These are phyloP conservation scores for Takakia lepidozioides DNA, from an alignment of 225 moss, liverwort and hornwort species.

Conservation along the genomic window DNA sequence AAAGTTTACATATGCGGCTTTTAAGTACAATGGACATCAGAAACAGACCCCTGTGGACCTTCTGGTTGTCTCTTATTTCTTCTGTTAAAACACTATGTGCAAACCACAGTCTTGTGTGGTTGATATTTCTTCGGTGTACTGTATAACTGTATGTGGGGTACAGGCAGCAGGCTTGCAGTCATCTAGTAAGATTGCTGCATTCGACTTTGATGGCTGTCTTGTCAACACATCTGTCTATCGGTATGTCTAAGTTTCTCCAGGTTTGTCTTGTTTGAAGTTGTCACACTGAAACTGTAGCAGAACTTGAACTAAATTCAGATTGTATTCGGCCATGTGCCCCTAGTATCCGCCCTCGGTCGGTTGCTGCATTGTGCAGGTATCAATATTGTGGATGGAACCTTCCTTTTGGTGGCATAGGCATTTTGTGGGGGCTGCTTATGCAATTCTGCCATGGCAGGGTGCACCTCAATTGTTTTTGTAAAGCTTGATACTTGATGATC, in stretches of 20 bases:
- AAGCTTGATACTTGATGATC: too few relatives aligned
- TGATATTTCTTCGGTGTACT: not conserved
- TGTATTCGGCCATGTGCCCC: too few relatives aligned
- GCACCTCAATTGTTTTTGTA: too few relatives aligned
- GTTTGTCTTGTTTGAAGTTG: not conserved
- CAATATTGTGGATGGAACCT: too few relatives aligned
- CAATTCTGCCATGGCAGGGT: too few relatives aligned
- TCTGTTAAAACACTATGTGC: not conserved
- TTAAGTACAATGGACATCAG: not conserved
- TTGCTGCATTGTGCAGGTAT: too few relatives aligned
- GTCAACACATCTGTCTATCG: slow-evolving; percentile 63
- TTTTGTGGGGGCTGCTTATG: too few relatives aligned
- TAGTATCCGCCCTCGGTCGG: too few relatives aligned
- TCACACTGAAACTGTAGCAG: not conserved
- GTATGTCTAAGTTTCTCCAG: slow-evolving; percentile 16
- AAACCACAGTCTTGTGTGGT: not conserved
- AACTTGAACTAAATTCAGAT: too few relatives aligned
- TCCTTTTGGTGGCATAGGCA: too few relatives aligned
- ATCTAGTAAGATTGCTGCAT: slow-evolving; percentile 89
- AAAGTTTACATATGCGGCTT: not conserved
- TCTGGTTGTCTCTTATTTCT: not conserved
- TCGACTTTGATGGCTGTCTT: slow-evolving; percentile 95
- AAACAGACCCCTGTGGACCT: too few relatives aligned
- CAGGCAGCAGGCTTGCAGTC: slow-evolving; percentile 58
- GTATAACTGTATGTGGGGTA: slow-evolving; percentile 10